phyloP scores from a whole-genome alignment of 2,329 filamentous ascomycete genomes.

The Ceratocystis lukuohia region DNA sequence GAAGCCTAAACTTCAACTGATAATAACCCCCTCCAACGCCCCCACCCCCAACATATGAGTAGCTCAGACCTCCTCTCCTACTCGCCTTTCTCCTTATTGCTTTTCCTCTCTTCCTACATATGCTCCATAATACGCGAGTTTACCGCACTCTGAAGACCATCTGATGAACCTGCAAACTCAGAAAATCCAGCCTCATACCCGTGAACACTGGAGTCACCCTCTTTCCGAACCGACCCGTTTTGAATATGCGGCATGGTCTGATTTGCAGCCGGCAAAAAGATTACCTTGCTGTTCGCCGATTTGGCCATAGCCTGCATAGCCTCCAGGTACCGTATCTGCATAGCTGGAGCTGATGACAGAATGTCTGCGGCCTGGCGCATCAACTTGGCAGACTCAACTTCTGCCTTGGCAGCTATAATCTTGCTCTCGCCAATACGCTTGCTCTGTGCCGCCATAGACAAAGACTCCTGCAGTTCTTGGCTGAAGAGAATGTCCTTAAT shows the following conservation, averaged over 20 bases:
- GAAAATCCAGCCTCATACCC: conserved; percentile 33
- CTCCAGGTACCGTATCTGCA: conserved; percentile 97
- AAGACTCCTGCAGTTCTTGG: conserved; percentile 83
- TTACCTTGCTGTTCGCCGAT: conserved; percentile 75
- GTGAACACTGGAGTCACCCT: conserved; percentile 22
- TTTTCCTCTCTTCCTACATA: conserved; percentile 42
- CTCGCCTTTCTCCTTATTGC: too few relatives aligned
- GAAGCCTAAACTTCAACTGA: neutral
- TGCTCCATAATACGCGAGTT: conserved; percentile 74
- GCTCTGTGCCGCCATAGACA: conserved; percentile 96
- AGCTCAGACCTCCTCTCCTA: neutral
- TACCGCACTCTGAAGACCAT: conserved; percentile 64
- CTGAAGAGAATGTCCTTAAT: conserved; percentile 99
- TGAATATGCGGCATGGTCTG: conserved; percentile 43
- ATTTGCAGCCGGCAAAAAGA: conserved; percentile 52
- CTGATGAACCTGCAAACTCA: conserved; percentile 42
- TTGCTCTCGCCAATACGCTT: conserved; percentile 98
- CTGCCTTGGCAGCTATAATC: conserved; percentile 91
- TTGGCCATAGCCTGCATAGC: conserved; percentile 99
- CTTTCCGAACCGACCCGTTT: conserved; percentile 30
- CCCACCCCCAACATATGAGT: neutral
- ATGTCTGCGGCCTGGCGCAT: conserved; percentile 93
- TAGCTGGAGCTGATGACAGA: conserved; percentile 77
- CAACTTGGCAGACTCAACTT: conserved; percentile 91
- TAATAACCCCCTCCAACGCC: neutral